Base-by-base conservation (phyloP, 805 yeast species). In the Pichia deserticola region DNA sequence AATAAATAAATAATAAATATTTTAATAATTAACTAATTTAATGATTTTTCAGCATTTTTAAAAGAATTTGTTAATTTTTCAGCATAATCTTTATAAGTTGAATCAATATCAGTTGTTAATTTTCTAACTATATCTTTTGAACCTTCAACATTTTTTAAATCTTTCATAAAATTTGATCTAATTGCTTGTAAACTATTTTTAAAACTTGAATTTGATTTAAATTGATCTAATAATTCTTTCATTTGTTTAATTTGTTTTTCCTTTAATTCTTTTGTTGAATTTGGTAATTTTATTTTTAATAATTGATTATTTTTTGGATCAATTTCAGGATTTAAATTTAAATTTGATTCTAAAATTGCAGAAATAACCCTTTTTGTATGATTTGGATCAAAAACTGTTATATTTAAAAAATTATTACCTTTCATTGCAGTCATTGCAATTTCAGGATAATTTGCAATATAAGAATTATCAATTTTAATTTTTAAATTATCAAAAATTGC, bases 371-470 rank as follows among this genome's bases (percentile, higher is more conserved):
- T 74, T 57, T 87, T 84, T 38, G 80, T 75, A 56, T 86, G 76
- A 46, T 74, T 75, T 7, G 96, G 95, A 60, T 92, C 97, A 65
- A 84, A 92, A 2, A 89, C 90, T 0, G 96, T 89, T n/a, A 92
- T 78, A 34, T 78, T 67, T 47, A 88, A 71, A 56, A 79, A 74
- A 57, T 86, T 76, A 3, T 51, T 48, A 7, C 92, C 93, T 56
- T 84, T 84, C 47, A 79, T 57, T 0, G 84, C 69, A 3, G 92
- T 83, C 53, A 82, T 83, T 1, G 96, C 96, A 32, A 88, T 67
- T 33, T 81, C 72, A 3, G 79, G 76, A 61, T 84, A 84, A 8
- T 43, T 35, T 3, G 74, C 74, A 2, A 69, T 64, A 45, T 74
- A 71, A 12, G 76, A 71, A 40, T 76, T 74, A 36, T 73, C 75